These are phyloP conservation scores for Globisporangium viniferum DNA, from an alignment of 352 stramenopile species.

Conservation along the genomic window DNA sequence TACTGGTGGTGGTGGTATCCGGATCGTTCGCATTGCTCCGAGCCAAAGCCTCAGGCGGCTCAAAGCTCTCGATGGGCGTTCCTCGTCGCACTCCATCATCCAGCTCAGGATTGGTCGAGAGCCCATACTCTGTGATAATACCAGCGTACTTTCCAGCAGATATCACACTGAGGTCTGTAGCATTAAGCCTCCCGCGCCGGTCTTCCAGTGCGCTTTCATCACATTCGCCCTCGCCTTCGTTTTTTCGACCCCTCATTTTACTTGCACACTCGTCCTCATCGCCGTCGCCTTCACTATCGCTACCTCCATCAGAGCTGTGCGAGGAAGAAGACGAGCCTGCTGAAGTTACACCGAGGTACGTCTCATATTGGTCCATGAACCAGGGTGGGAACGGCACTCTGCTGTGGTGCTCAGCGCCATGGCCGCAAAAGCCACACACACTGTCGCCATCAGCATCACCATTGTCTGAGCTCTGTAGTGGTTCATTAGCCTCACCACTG, in stretches of 20 bases:
- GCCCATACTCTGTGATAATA: conserved; percentile 1
- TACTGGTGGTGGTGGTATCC: too few species aligned
- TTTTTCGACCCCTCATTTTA: too few species aligned
- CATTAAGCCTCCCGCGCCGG: conserved; percentile 16
- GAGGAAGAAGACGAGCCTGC: background rate
- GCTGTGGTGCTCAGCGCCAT: conserved; percentile 26
- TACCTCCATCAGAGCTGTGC: background rate
- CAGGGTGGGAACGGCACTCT: conserved; percentile 55
- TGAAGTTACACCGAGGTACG: conserved; percentile 24
- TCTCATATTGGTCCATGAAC: conserved; percentile 72
- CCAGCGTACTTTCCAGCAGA: conserved; percentile 3
- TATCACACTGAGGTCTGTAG: conserved; percentile 12
- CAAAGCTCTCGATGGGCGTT: background rate
- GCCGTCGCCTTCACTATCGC: background rate
- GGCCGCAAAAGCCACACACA: conserved; percentile 49
- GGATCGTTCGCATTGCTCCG: background rate
- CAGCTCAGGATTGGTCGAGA: background rate
- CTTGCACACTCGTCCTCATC: background rate
- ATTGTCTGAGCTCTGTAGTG: too few species aligned
- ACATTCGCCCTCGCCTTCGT: background rate
- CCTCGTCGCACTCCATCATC: too few species aligned
- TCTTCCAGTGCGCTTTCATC: conserved; percentile 19
- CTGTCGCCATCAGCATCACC: background rate
- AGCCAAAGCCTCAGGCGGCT: background rate
- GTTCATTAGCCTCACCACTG: background rate